Conservation (phyloP, 148 eudicot species). For the Talinum fruticosum region DNA sequence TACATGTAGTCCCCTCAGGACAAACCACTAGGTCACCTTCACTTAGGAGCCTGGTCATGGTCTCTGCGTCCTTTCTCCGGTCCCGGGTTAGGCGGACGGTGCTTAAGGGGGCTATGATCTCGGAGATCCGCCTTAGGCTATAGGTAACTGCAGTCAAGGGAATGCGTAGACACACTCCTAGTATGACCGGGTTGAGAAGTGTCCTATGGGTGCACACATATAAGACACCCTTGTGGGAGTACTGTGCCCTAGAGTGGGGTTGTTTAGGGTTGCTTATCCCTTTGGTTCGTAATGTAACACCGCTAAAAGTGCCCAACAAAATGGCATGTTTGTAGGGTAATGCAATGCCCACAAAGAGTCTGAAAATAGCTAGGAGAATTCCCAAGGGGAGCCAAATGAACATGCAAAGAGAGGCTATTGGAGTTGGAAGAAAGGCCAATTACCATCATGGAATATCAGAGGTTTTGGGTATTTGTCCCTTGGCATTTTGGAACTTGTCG, state of each 20-base stretch:
- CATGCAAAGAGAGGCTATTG: slow-evolving; percentile 59
- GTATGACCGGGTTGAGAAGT: slow-evolving; percentile 67
- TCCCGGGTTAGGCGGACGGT: slow-evolving; percentile 73
- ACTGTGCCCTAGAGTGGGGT: slow-evolving; percentile 18
- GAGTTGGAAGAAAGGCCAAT: slow-evolving; percentile 80
- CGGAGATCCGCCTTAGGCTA: slow-evolving; percentile 73
- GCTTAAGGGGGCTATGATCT: slow-evolving; percentile 57
- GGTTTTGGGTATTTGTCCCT: slow-evolving; percentile 78
- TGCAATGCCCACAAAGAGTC: slow-evolving; percentile 49
- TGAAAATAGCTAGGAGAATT: slow-evolving; percentile 46
- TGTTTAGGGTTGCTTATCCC: slow-evolving; percentile 61
- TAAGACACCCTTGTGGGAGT: slow-evolving; percentile 24
- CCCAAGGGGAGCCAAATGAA: slow-evolving; percentile 81
- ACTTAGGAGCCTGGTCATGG: slow-evolving; percentile 50
- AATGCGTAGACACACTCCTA: slow-evolving; percentile 44
- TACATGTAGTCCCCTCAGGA: slow-evolving; percentile 77
- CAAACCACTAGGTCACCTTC: slow-evolving; percentile 86
- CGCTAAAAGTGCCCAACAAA: slow-evolving; percentile 43
- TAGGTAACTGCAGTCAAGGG: slow-evolving; percentile 78
- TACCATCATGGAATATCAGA: slow-evolving; percentile 82
- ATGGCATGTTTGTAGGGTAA: slow-evolving; percentile 48
- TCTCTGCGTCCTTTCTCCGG: slow-evolving; percentile 52
- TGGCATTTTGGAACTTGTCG: slow-evolving; percentile 42
- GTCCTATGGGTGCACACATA: slow-evolving; percentile 79
- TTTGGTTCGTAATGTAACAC: slow-evolving; percentile 40